These are phyloP conservation scores for Cystobasidiaceae sp. DNA, from an alignment of 1,284 basidiomycete genomes.

Conservation along the genomic window DNA sequence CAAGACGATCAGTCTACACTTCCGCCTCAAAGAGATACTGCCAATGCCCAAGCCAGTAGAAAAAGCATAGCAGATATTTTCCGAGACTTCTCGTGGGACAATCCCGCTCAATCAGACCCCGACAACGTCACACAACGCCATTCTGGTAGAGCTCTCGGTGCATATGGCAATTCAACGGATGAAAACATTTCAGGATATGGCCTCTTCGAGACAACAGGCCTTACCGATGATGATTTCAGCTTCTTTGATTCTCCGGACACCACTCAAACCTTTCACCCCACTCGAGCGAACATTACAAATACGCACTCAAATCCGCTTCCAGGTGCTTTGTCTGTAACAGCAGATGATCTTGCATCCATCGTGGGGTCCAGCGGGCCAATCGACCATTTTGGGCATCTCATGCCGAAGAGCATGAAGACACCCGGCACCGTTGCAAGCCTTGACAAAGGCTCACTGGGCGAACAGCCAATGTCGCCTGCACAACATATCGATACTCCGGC, in stretches of 20 bases:
- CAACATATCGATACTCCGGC: too few relatives aligned
- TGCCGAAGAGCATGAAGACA: constrained; percentile 4
- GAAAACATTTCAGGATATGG: neutral
- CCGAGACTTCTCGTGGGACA: neutral
- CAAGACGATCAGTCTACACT: too few relatives aligned
- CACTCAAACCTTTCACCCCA: neutral
- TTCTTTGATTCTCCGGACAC: constrained; percentile 40
- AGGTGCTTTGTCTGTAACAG: neutral
- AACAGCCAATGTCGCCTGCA: too few relatives aligned
- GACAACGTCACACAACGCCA: neutral
- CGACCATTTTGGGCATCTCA: constrained; percentile 28
- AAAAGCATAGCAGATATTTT: too few relatives aligned
- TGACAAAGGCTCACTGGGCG: too few relatives aligned
- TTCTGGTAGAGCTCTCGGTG: neutral
- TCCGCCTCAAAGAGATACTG: too few relatives aligned
- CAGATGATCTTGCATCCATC: constrained; percentile 10
- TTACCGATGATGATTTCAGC: constrained; percentile 43
- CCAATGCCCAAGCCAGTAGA: too few relatives aligned
- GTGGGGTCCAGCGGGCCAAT: neutral
- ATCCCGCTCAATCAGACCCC: neutral
- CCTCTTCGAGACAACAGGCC: constrained; percentile 27
- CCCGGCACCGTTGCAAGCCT: too few relatives aligned
- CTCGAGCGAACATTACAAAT: neutral
- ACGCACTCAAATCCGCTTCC: too few relatives aligned
- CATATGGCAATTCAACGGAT: neutral